Base-by-base conservation (phyloP, 768 basidiomycete species). In the Russula virescens region DNA sequence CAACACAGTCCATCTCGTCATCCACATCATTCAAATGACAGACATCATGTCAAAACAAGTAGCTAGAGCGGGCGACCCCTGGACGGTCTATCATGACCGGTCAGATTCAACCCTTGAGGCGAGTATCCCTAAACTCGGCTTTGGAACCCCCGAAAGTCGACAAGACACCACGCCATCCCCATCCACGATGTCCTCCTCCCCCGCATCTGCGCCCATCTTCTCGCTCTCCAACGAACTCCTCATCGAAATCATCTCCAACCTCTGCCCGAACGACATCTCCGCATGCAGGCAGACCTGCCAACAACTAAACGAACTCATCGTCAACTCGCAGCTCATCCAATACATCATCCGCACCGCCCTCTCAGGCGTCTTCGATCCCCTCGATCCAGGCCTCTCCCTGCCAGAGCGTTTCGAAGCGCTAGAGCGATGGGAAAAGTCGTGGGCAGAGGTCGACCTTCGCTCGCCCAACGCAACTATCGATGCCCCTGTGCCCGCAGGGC, bases 151-250 rank as follows among this genome's bases (percentile, higher is more conserved):
- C 25, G 25, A 13, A 21, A 38, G 10, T 16, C 19, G 38, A 38
- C 38, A 38, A 38, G 38, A 38, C 2, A 38, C 38, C 6, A 38
- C 38, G 6, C 38, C 42, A 4, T 43, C 42, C 3, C 40, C 45
- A 6, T 19, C 52, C 43, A 14, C 31, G 18, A 62, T 62, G 61
- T 19, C 42, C 42, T 11, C 13, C 38, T 11, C 13, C 13, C 16
- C n/a, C n/a, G n/a, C n/a, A n/a, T n/a, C 42, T 31, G 5, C 31
- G 11, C 38, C 57, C 28, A 28, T 60, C 34, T 60, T 55, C 48
- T 49, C 51, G 2, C 63, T 63, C 5, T 63, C 52, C 21, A 63
- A 63, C 34, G 62, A 64, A 49, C 63, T 60, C 23, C 47, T 59
- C 58, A 53, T 63, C 23, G 52, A 55, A 21, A 56, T 62, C 42